phyloP scores from a whole-genome alignment of 306 rosid genomes.

The Quercus variabilis region DNA sequence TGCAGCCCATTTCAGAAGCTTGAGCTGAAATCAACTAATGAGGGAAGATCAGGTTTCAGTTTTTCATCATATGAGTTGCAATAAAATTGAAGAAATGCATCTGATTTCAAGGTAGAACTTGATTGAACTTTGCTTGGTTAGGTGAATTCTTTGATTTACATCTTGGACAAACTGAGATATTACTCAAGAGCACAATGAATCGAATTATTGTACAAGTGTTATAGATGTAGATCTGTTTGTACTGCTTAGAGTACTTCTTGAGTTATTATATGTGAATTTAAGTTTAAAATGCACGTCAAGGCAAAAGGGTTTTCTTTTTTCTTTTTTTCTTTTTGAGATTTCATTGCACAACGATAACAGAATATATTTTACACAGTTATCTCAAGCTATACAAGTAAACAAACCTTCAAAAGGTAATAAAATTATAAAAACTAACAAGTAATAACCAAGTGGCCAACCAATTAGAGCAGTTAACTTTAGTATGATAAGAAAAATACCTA shows the following conservation, averaged over 20 bases:
- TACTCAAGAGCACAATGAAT: neutral
- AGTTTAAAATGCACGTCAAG: too few species aligned
- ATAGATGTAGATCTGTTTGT: conserved; percentile 6
- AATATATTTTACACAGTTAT: too few species aligned
- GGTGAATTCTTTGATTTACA: neutral
- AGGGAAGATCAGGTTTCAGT: conserved; percentile 83
- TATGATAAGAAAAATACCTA: too few species aligned
- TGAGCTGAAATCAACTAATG: conserved; percentile 79
- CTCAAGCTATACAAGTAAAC: too few species aligned
- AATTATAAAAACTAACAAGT: too few species aligned
- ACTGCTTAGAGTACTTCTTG: neutral
- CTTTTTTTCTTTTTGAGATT: too few species aligned
- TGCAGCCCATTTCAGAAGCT: conserved; percentile 98
- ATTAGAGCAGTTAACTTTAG: too few species aligned
- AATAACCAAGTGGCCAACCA: too few species aligned
- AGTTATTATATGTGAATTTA: neutral
- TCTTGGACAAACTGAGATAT: neutral
- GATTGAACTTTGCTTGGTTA: conserved; percentile 3
- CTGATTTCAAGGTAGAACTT: neutral
- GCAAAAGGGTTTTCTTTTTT: too few species aligned
- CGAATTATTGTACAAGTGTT: conserved; percentile 9
- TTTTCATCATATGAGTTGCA: conserved; percentile 81
- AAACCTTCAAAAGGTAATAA: too few species aligned
- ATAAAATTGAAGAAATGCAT: conserved; percentile 16
- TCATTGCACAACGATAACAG: too few species aligned